Base-by-base conservation (phyloP, 2,329 filamentous ascomycete genomes). In the Stemphylium beticola region DNA sequence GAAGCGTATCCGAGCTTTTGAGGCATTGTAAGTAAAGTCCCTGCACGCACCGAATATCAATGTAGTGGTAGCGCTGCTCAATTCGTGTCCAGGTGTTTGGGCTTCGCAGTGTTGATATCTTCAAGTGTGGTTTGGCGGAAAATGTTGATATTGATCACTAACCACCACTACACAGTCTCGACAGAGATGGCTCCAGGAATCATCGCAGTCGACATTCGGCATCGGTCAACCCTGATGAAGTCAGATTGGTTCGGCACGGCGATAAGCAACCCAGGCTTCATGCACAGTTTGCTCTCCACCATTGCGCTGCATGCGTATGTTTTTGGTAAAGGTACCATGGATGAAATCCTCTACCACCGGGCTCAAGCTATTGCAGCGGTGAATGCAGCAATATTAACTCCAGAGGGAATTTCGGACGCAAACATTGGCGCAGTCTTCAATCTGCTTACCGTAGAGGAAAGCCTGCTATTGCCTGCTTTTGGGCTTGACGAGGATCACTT, bases 401-500 rank as follows among this genome's bases (percentile, higher is more conserved):
- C 66, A 36, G 63, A 73, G 47, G 67, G 62, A 1, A 68, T 73
- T 7, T 73, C 72, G 1, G 74, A 76, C 55, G 72, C 71, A 15
- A 75, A 73, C 14, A 73, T 76, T 22, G 74, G 71, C 17, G 72
- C 74, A 15, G 74, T 76, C 0, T 76, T 75, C 65, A 74, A 74
- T 47, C 53, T 76, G 20, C 57, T 76, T 31, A 71, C 68, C 15
- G 67, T 76, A 11, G 74, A 75, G 34, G 72, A 76, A 51, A 62
- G 66, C 29, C 48, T 76, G 14, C 51, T 57, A 37, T 59, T 68
- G 33, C 67, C 71, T 0, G 42, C 53, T 2, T 68, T 72, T 18
- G 56, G 55, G 15, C 45, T 62, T 6, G 51, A 64, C 18, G 69
- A 72, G 7, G 65, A 71, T n/a, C 62, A 72, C 18, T 57, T 64